Conservation (phyloP, 495 filamentous ascomycete genomes). For the Annulohypoxylon stygium region DNA sequence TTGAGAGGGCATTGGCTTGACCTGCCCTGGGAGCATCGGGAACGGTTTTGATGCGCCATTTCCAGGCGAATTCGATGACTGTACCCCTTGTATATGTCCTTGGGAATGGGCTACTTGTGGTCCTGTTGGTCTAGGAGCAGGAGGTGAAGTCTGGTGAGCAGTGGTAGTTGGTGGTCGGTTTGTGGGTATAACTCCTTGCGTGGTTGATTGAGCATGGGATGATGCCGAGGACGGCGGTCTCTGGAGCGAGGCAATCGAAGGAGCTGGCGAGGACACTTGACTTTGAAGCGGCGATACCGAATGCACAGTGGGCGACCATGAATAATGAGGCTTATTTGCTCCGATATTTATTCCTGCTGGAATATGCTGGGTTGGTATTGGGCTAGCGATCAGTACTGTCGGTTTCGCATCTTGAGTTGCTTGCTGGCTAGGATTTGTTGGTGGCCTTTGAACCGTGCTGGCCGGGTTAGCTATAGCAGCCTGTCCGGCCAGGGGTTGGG, state of each 20-base stretch:
- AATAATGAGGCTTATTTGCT: slow-evolving; percentile 25
- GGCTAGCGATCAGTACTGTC: neutral
- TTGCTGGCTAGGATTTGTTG: slow-evolving; percentile 16
- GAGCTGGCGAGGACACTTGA: slow-evolving; percentile 49
- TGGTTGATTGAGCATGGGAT: slow-evolving; percentile 29
- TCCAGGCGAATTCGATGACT: slow-evolving; percentile 16
- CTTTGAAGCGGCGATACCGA: slow-evolving; percentile 49
- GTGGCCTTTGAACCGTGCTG: slow-evolving; percentile 11
- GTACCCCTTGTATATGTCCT: slow-evolving; percentile 11
- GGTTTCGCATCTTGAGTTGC: slow-evolving; percentile 9
- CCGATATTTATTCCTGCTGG: slow-evolving; percentile 10
- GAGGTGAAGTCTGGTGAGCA: slow-evolving; percentile 23
- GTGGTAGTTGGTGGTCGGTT: slow-evolving; percentile 16
- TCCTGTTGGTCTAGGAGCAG: slow-evolving; percentile 18
- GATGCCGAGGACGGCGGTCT: slow-evolving; percentile 48
- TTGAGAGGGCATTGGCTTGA: slow-evolving; percentile 48
- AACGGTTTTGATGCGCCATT: slow-evolving; percentile 35
- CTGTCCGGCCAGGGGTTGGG: slow-evolving; percentile 7
- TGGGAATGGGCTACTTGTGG: slow-evolving; percentile 26
- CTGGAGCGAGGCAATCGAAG: slow-evolving; percentile 45
- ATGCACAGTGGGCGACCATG: slow-evolving; percentile 35
- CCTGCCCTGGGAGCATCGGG: slow-evolving; percentile 52
- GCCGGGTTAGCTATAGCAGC: slow-evolving; percentile 9
- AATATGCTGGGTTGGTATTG: slow-evolving; percentile 19
- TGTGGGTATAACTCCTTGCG: slow-evolving; percentile 14